Evolutionary conservation across 2,329 filamentous ascomycete species (phyloP).

Genomic region (Pseudocercospora fuligena): DNA sequence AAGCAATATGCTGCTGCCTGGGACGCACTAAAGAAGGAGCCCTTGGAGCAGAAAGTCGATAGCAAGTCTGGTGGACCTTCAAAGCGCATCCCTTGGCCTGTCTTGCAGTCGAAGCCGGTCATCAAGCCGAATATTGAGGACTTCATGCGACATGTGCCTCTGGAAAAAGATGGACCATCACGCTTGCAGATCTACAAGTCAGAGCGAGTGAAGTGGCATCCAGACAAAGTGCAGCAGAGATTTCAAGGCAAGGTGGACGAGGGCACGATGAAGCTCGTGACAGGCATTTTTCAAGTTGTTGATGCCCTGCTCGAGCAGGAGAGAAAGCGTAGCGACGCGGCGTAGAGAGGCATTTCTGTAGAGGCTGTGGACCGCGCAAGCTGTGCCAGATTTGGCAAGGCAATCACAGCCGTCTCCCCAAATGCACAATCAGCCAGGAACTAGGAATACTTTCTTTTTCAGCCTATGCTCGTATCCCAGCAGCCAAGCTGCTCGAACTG

Average conservation of each 20-base stretch:
- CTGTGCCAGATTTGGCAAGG: not conserved
- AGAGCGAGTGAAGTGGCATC: conserved; percentile 93
- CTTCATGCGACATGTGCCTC: conserved; percentile 69
- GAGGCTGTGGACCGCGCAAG: not conserved
- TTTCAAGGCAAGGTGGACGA: conserved; percentile 75
- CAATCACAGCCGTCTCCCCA: not conserved
- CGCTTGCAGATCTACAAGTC: conserved; percentile 67
- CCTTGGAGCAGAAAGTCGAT: conserved; percentile 17
- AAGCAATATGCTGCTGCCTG: conserved; percentile 36
- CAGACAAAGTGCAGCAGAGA: conserved; percentile 93
- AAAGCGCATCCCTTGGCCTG: conserved; percentile 71
- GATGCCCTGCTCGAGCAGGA: conserved; percentile 57
- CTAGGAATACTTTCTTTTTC: not conserved
- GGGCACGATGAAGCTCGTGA: conserved; percentile 76
- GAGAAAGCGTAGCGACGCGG: conserved; percentile 10
- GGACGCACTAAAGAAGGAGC: conserved; percentile 38
- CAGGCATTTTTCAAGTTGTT: conserved; percentile 87
- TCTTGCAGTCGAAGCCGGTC: conserved; percentile 64
- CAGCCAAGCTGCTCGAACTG: not conserved
- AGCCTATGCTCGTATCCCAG: not conserved
- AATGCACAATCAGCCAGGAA: not conserved
- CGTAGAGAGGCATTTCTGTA: not conserved
- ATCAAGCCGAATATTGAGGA: conserved; percentile 64
- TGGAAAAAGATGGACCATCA: conserved; percentile 23
- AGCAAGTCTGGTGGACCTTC: conserved; percentile 30